Conservation (phyloP, 257 asterid genomes). For the Solanum lignicaule region DNA sequence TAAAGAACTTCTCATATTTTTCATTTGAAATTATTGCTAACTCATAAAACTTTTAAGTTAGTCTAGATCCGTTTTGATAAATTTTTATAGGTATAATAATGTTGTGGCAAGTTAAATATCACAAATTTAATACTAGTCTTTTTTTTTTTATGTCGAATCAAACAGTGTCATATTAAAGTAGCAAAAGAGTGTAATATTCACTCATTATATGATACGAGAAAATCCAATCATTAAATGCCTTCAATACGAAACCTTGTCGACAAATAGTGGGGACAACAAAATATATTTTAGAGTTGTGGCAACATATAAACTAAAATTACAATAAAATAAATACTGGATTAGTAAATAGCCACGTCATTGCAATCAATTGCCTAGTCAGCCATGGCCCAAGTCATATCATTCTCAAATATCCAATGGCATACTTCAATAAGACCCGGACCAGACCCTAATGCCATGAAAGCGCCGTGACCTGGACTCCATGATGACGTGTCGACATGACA, state of each 20-base stretch:
- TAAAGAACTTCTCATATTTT: too few species aligned
- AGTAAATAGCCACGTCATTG: background rate
- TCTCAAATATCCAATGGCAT: constrained; percentile 95
- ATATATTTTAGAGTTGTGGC: background rate
- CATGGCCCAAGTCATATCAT: constrained; percentile 72
- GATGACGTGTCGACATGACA: constrained; percentile 78
- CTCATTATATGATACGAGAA: background rate
- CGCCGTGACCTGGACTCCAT: constrained; percentile 77
- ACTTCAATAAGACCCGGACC: constrained; percentile 77
- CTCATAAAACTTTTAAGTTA: too few species aligned
- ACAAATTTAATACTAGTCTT: background rate
- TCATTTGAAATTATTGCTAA: too few species aligned
- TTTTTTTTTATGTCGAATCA: background rate
- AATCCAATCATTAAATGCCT: background rate
- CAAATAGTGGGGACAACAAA: background rate
- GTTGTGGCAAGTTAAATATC: background rate
- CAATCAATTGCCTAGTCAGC: constrained; percentile 20
- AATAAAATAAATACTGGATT: background rate
- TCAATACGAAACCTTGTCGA: background rate
- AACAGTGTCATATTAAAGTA: background rate
- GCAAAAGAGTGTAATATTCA: background rate
- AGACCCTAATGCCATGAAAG: constrained; percentile 65
- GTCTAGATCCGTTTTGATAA: too few species aligned
- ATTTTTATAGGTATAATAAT: background rate
- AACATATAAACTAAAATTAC: background rate